These are phyloP conservation scores for Polygonum aviculare DNA, from an alignment of 148 eudicot genomes.

Conservation along the genomic window DNA sequence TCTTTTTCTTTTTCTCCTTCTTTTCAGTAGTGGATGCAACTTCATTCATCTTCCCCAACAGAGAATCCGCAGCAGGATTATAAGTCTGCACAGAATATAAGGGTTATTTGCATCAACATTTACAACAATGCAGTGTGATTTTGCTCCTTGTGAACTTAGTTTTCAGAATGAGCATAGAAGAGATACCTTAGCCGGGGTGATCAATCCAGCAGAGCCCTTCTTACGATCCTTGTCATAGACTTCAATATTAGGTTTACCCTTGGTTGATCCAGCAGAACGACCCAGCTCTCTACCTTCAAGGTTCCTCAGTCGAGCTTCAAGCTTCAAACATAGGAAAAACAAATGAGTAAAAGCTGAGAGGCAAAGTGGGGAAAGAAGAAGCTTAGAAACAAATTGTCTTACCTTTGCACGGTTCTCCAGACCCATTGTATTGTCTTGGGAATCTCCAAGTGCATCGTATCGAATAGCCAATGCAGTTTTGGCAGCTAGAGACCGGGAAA, in stretches of 20 bases:
- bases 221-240: constrained; percentile 80
- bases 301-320: constrained; percentile 75
- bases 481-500: constrained; percentile 89
- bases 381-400: neutral
- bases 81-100: constrained; percentile 43
- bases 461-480: constrained; percentile 85
- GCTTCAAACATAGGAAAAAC: constrained; percentile 26
- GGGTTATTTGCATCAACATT: neutral
- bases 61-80: constrained; percentile 84
- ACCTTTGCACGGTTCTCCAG: constrained; percentile 77
- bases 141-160: neutral
- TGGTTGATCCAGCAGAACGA: constrained; percentile 82
- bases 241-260: constrained; percentile 93
- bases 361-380: neutral
- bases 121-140: neutral
- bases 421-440: constrained; percentile 81
- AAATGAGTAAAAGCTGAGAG: constrained; percentile 5
- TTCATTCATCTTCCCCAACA: constrained; percentile 29
- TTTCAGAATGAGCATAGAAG: neutral
- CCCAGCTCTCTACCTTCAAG: constrained; percentile 86
- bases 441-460: constrained; percentile 86
- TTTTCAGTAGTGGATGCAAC: constrained; percentile 14
- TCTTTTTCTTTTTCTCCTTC: constrained; percentile 32
- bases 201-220: constrained; percentile 73
- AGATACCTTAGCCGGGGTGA: constrained; percentile 78